phyloP scores from a whole-genome alignment of 176 grass and related monocot species.

The Bonia amplexicaulis region DNA sequence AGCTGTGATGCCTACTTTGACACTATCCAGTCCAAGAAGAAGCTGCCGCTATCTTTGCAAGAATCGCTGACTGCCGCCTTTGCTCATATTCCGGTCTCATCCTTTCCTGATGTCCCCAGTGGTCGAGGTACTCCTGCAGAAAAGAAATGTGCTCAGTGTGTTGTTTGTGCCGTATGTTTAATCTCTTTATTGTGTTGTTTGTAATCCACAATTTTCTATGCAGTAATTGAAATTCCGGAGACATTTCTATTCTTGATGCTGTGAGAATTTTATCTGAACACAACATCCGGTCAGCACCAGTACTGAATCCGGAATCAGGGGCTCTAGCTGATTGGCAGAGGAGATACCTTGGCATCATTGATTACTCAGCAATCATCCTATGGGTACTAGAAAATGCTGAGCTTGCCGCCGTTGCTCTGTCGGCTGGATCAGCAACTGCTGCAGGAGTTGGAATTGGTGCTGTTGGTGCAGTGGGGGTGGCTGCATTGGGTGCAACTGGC shows the following conservation, averaged over 20 bases:
- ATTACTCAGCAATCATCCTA: conserved; percentile 71
- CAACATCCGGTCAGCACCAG: conserved; percentile 79
- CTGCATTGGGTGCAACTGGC: conserved; percentile 42
- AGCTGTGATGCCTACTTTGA: conserved; percentile 91
- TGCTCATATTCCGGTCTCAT: conserved; percentile 62
- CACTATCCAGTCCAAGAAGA: conserved; percentile 86
- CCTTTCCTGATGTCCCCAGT: conserved; percentile 79
- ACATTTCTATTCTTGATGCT: conserved; percentile 61
- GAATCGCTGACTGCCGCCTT: conserved; percentile 74
- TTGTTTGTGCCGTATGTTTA: background rate
- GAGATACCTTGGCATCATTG: conserved; percentile 73
- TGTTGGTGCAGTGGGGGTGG: conserved; percentile 45
- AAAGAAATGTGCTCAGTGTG: background rate
- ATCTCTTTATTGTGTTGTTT: background rate
- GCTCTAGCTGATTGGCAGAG: conserved; percentile 50
- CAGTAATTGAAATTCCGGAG: conserved; percentile 87
- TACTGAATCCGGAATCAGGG: conserved; percentile 50
- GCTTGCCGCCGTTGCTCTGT: conserved; percentile 46
- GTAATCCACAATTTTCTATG: background rate
- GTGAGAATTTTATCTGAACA: conserved; percentile 70
- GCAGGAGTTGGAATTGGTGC: conserved; percentile 49
- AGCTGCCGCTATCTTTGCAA: conserved; percentile 69
- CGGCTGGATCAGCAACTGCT: conserved; percentile 48
- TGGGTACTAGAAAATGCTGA: conserved; percentile 90
- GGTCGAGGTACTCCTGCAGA: conserved; percentile 56